Percentiles rank a stretch among this genome's conserved stretches.
Conservation (phyloP, 2,329 filamentous ascomycete genomes). For the Thielaviopsis punctulata region DNA sequence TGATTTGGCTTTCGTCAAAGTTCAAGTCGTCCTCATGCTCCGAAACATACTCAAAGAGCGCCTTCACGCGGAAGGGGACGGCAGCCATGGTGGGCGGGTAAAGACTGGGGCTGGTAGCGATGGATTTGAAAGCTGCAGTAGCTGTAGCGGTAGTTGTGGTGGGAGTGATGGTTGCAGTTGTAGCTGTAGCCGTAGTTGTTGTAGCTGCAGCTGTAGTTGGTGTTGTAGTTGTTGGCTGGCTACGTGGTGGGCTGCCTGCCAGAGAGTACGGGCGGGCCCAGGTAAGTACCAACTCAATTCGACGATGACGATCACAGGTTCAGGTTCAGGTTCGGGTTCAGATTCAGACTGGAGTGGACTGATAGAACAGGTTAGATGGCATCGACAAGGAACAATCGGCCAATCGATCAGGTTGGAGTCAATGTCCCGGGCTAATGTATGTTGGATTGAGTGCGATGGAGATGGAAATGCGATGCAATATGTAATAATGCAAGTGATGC, state of each 20-base stretch:
- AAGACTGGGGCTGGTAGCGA: neutral
- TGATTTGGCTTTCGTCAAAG: slow-evolving; percentile 72
- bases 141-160: neutral
- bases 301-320: too few species aligned
- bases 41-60: slow-evolving; percentile 85
- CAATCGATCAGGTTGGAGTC: too few species aligned
- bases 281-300: neutral
- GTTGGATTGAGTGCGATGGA: too few species aligned
- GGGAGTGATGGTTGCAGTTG: too few species aligned
- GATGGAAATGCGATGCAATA: too few species aligned
- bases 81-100: slow-evolving; percentile 11
- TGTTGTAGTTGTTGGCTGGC: neutral
- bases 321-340: neutral
- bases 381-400: too few species aligned
- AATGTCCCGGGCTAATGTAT: too few species aligned
- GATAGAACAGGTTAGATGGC: neutral
- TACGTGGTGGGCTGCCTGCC: neutral
- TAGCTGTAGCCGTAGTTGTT: too few species aligned
- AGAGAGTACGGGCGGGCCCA: neutral
- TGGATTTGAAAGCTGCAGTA: neutral
- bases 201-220: too few species aligned
- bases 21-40: slow-evolving; percentile 87
- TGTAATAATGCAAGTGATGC: too few species aligned
- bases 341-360: neutral
- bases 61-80: slow-evolving; percentile 76